Conservation (phyloP, 257 asterid species). For the Solanum infundibuliforme region DNA sequence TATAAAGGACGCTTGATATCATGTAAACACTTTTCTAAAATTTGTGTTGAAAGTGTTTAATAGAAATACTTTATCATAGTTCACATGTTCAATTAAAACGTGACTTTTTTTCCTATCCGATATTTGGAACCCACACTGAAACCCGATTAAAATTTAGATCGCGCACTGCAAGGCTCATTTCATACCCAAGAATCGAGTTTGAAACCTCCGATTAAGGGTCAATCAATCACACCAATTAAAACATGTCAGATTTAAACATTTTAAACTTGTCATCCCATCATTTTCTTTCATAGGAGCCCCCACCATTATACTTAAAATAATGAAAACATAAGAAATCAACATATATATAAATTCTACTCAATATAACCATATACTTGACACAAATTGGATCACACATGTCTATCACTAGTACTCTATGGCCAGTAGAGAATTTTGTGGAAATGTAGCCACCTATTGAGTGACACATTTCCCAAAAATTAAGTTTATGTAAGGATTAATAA, state of each 20-base stretch:
- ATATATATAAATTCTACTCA: neutral
- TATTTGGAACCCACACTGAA: fast-evolving
- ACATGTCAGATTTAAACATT: neutral
- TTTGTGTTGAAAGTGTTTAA: neutral
- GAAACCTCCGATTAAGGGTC: fast-evolving
- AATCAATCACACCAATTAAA: neutral
- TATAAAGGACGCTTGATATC: neutral
- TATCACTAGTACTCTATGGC: neutral
- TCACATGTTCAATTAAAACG: neutral
- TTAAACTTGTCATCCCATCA: neutral
- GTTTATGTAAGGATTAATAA: neutral
- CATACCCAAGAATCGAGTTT: fast-evolving
- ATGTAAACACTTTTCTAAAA: neutral
- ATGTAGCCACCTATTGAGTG: neutral
- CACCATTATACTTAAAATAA: neutral
- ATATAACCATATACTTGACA: neutral
- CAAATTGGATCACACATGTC: neutral
- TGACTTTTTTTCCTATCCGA: fast-evolving
- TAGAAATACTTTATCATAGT: neutral
- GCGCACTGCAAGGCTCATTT: fast-evolving
- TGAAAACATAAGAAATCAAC: neutral
- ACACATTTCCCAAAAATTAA: neutral
- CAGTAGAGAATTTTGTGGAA: neutral
- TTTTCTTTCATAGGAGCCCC: neutral
- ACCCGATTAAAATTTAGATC: fast-evolving